Evolutionary conservation across 2,329 filamentous ascomycete genomes (phyloP), one percentile per base, ranked within the genome.

Genomic region (Talaromyces sp.): DNA sequence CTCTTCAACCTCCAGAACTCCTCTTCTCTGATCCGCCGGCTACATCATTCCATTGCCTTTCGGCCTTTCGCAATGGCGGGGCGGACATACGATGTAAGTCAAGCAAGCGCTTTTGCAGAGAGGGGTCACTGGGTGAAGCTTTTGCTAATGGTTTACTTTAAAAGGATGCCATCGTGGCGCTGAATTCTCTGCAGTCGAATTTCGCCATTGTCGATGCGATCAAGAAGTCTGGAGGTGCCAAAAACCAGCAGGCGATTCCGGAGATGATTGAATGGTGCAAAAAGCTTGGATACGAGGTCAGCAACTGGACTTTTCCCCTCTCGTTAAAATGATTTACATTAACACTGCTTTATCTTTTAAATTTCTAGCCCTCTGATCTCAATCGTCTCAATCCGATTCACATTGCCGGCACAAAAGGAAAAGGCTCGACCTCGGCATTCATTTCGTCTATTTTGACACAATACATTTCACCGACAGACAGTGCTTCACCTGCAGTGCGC

Each of bases 381-480:
- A 79, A 87, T 65, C 76, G 71, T 10, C 70, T 89, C 64, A 88
- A 84, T 62, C 78, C 82, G 66, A 86, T 98, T 63, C 93, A 98
- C 72, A 87, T 98, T 53, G 91, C 93, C 1, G 93, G 93, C 13
- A 97, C 93, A 4, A 98, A 97, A 74, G 93, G 93, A 63, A 98
- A 97, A 75, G 93, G 93, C 47, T 95, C 91, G 2, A 92, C 92
- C 0, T 91, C 90, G 66, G 89, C 93, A 10, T 93, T 93, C 73
- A 84, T 92, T 22, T 91, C 92, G 15, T 88, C 88, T 2, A 90
- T 96, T 65, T 80, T 96, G n/a, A 78, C 81, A 3, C 84, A 88
- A 67, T 88, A 88, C 70, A 73, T 61, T 65, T n/a, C 66, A 28
- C 61, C 73, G 58, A 60, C 70, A 65, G 62, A 55, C 59, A 68